Evolutionary conservation across 2,329 filamentous ascomycete genomes (phyloP), one percentile per base, ranked within the genome.

Genomic region (Knufia petricola): DNA sequence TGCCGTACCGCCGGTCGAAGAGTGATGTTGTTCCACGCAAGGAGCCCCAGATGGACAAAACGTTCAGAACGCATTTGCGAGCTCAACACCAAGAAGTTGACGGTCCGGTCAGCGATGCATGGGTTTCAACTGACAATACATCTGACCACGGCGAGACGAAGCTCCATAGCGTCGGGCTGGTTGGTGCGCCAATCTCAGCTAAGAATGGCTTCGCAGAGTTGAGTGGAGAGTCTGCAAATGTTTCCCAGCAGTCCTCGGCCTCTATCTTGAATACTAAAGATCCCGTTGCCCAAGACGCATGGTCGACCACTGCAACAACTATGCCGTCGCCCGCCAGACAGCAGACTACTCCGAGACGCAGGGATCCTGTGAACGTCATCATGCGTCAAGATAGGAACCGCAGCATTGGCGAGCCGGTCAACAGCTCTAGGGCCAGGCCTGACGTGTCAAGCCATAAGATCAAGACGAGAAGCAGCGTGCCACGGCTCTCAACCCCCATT

Each of bases 321-420:
- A 57, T 56, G 51, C 51, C 56, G 15, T 32, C 50, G 7, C 51
- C 53, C 9, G 52, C 51, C 31, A 56, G 52, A 36, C 54, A 49
- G 37, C 44, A 49, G 20, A 46, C 42, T 12, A 28, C 26, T 15
- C 41, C 58, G 9, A 46, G 50, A 41, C 52, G 55, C n/a, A 55
- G 56, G 44, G 47, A 51, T 24, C 58, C 57, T 17, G 46, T 53
- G 13, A 46, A 50, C 31, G 55, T 52, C 2, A 36, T 52, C 13
- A 50, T 46, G 7, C 54, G 55, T 21, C 52, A 57, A 12, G 36
- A 44, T 38, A 58, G 57, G 49, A 58, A 58, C 37, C 46, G 49
- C 20, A 59, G 54, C 39, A 43, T 57, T 34, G 51, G 53, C 17
- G 48, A 57, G 15, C 55, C 57, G 3, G 13, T 57, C 28, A 58